These are phyloP conservation scores for Sicyos baderoa DNA, from an alignment of 306 rosid genomes.

Conservation along the genomic window DNA sequence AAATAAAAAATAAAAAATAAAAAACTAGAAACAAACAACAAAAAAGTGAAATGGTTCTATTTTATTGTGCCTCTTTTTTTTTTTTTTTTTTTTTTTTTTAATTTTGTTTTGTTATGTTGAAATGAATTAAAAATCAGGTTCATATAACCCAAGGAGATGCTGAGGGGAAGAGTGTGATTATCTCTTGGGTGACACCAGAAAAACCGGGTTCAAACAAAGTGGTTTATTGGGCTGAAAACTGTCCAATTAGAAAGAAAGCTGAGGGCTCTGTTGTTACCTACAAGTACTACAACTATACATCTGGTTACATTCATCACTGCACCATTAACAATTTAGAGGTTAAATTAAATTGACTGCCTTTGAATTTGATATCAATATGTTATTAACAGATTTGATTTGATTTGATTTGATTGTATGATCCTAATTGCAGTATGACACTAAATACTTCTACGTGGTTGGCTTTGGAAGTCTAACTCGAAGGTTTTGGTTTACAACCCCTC, in stretches of 20 bases:
- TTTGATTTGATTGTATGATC: neutral
- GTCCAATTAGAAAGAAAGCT: constrained; percentile 27
- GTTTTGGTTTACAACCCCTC: constrained; percentile 66
- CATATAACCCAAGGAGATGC: constrained; percentile 86
- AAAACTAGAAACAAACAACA: no score
- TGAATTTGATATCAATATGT: neutral
- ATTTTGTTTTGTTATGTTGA: no score
- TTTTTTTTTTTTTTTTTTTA: neutral
- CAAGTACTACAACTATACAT: constrained; percentile 55
- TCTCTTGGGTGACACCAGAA: constrained; percentile 66
- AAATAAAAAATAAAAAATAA: no score
- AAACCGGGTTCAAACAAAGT: constrained; percentile 59
- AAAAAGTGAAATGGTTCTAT: no score
- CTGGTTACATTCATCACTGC: constrained; percentile 82
- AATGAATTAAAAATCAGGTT: no score
- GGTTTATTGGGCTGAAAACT: constrained; percentile 56
- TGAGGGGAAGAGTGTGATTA: constrained; percentile 62
- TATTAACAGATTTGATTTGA: neutral
- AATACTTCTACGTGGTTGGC: constrained; percentile 62
- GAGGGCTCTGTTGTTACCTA: constrained; percentile 41
- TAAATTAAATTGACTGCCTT: neutral
- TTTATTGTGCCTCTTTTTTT: no score
- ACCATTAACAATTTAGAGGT: constrained; percentile 54
- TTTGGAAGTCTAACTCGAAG: constrained; percentile 35
- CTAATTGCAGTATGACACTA: constrained; percentile 53